Evolutionary conservation across 805 yeast genomes (phyloP).

Genomic region (Myxozyma neotropica): DNA sequence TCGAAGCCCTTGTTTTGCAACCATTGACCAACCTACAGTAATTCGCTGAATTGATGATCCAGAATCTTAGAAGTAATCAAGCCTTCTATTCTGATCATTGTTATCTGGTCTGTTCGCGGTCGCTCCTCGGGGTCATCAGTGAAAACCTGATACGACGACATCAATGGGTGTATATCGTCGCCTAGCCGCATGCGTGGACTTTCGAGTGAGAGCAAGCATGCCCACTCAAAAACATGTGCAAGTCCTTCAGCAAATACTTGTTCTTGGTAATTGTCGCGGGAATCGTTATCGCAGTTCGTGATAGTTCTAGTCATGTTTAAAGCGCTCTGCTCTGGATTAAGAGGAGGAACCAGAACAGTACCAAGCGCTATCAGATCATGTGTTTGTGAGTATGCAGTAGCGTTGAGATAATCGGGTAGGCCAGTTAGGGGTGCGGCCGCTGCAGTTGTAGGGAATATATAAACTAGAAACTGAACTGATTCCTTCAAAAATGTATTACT

Average conservation of each 20-base stretch:
- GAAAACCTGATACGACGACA: conserved; percentile 28
- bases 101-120: background rate
- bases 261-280: background rate
- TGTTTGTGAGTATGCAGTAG: conserved; percentile 13
- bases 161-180: conserved; percentile 6
- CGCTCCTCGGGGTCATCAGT: conserved; percentile 7
- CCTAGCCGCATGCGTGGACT: conserved; percentile 9
- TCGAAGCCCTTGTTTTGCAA: too few species aligned
- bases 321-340: conserved; percentile 8
- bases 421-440: conserved; percentile 3
- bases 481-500: conserved; percentile 11
- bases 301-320: background rate
- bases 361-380: background rate
- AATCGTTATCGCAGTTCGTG: background rate
- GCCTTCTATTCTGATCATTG: conserved; percentile 19
- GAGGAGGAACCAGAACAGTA: conserved; percentile 16
- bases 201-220: conserved; percentile 13
- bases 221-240: conserved; percentile 28
- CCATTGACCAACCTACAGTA: conserved; percentile 16
- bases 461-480: conserved; percentile 17
- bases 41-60: conserved; percentile 2
- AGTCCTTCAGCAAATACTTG: conserved; percentile 20
- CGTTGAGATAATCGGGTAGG: conserved; percentile 19
- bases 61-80: conserved; percentile 8
- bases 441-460: conserved; percentile 9